Evolutionary conservation across 768 basidiomycete genomes (phyloP), one percentile per base, ranked within the genome.

Genomic region (Ramaria rubella): DNA sequence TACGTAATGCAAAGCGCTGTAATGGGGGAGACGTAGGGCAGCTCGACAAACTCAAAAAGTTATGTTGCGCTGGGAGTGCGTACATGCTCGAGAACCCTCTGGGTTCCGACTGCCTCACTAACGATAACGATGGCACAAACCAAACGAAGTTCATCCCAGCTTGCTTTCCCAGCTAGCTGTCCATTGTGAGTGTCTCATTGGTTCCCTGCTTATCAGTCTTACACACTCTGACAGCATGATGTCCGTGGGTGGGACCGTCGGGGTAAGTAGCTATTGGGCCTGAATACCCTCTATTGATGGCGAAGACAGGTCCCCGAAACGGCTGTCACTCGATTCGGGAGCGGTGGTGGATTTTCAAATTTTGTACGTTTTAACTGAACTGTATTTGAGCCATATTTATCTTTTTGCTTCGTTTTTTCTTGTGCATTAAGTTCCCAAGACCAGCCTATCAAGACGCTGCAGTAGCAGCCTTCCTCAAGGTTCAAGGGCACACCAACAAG

Each of bases 141-240:
- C 64, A 49, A 17, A 80, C 78, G 5, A 62, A 67, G 38, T 90
- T 89, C 70, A 59, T 72, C 1, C 70, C 73, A 9, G 52, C 52
- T n/a, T n/a, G n/a, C n/a, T 2, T 90, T 90, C 73, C 87, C 86
- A 5, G 77, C 85, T 38, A 68, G 73, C 0, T 83, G 70, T 54
- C 72, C 73, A 21, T 75, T 65, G 72, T 73, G 29, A 58, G 71
- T 69, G 1, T 24, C 1, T 15, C 5, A 43, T 48, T n/a, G n/a
- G n/a, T n/a, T n/a, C n/a, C n/a, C n/a, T 23, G 19, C n/a, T 23
- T 24, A 15, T 7, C 27, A 34, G 11, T 45, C 27, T 14, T 44
- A 26, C 17, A 30, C 30, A 7, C 26, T 36, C 29, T 17, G 3
- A 7, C 23, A 88, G 86, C 59, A 83, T 87, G 19, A 90, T 87